A percentile compares a stretch with the other conserved stretches of the same genome.
Conservation (phyloP, 306 rosid genomes). For the Malus sieversii region DNA sequence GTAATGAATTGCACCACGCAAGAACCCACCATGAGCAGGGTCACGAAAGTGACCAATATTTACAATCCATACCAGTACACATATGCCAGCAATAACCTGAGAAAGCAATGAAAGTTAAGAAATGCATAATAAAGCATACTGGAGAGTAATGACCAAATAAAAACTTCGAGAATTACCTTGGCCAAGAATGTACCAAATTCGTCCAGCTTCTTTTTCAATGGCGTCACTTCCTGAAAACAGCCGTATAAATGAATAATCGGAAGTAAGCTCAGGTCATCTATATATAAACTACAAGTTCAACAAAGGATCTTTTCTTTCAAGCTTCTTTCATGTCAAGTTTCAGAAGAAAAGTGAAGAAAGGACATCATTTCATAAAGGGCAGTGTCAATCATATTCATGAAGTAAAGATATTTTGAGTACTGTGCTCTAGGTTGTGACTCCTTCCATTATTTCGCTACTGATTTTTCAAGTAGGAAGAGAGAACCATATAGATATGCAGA, state of each 20-base stretch:
- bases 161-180: constrained; percentile 51
- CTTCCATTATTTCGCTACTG: neutral
- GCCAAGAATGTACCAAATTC: constrained; percentile 95
- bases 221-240: constrained; percentile 81
- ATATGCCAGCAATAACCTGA: constrained; percentile 97
- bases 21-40: constrained; percentile 96
- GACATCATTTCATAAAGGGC: neutral
- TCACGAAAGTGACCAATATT: constrained; percentile 98
- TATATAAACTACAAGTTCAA: constrained; percentile 8
- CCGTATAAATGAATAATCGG: constrained; percentile 11
- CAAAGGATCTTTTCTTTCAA: neutral
- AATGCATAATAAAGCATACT: neutral
- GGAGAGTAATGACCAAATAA: neutral
- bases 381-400: neutral
- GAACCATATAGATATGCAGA: neutral
- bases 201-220: constrained; percentile 91
- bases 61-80: constrained; percentile 89
- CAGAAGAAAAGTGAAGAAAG: too few relatives aligned
- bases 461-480: neutral
- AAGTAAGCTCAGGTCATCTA: constrained; percentile 1
- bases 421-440: neutral
- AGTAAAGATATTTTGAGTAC: neutral
- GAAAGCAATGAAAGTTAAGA: constrained; percentile 13
- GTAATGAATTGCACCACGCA: constrained; percentile 95
- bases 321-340: neutral